phyloP scores from a whole-genome alignment of 1,139 yeast species.

The Geotrichum klebahnii region DNA sequence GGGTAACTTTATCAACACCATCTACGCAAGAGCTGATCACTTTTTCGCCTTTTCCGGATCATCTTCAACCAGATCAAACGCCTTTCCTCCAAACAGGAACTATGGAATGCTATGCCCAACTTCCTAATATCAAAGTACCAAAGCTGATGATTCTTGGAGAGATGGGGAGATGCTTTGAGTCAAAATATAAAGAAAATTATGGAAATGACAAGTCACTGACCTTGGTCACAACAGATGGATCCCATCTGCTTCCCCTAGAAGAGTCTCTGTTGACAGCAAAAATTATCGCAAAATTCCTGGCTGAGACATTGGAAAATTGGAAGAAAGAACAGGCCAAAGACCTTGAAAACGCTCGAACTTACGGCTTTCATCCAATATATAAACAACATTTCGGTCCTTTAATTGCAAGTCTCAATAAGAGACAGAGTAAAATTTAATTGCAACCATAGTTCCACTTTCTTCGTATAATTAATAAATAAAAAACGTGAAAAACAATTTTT shows the following conservation, averaged over 20 bases:
- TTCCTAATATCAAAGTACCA: conserved; percentile 3
- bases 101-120: neutral
- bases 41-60: conserved; percentile 13
- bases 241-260: conserved; percentile 16
- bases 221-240: neutral
- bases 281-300: neutral
- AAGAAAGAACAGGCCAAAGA: conserved; percentile 4
- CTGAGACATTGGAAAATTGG: conserved; percentile 7
- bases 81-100: conserved; percentile 5
- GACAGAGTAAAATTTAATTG: neutral
- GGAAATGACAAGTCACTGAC: neutral
- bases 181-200: neutral
- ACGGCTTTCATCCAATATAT: conserved; percentile 13
- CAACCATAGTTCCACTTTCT: neutral
- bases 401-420: too few species aligned
- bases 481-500: neutral
- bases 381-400: neutral
- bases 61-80: conserved; percentile 5
- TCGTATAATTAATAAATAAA: neutral
- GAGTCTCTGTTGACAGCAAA: conserved; percentile 6
- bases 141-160: conserved; percentile 17
- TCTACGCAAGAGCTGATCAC: conserved; percentile 20
- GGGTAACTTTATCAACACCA: conserved; percentile 23
- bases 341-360: conserved; percentile 3
- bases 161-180: neutral